These are phyloP conservation scores for Closterium sp. DNA, from an alignment of 139 green algal species.

Conservation along the genomic window DNA sequence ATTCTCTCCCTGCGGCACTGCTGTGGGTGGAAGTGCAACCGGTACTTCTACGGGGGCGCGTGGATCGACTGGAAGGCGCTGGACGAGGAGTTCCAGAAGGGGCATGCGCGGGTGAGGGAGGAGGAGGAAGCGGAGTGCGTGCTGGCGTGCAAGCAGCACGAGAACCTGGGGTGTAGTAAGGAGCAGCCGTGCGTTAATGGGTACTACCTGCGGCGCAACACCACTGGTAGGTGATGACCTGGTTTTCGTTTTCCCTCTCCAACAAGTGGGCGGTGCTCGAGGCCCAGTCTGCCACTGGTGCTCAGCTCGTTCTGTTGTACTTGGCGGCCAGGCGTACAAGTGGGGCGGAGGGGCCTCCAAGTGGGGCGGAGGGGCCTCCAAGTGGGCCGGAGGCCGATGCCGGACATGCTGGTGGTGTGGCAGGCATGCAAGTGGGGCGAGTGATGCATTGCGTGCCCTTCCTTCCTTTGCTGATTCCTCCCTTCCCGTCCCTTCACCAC, in stretches of 20 bases:
- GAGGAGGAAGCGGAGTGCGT: conserved; percentile 3
- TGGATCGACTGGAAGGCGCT: neutral
- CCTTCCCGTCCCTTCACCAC: neutral
- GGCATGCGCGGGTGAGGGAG: neutral
- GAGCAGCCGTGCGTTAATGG: neutral
- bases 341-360: neutral
- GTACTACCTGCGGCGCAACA: neutral
- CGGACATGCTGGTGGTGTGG: conserved; percentile 15
- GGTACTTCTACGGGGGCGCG: neutral
- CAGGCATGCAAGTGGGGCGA: conserved; percentile 12
- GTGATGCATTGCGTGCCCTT: neutral
- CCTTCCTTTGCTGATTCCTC: neutral
- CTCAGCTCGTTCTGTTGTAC: too few species aligned
- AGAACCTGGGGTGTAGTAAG: neutral
- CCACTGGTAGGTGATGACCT: too few species aligned
- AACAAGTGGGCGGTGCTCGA: too few species aligned
- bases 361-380: neutral
- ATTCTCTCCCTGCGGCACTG: neutral
- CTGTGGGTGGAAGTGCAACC: conserved; percentile 1
- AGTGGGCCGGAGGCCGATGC: too few species aligned
- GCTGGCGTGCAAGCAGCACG: conserved; percentile 1
- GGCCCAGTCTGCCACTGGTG: too few species aligned
- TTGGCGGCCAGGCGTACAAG: too few species aligned
- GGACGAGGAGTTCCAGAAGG: neutral
- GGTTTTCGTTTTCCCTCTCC: too few species aligned